These are phyloP conservation scores for Pisolithus marmoratus DNA, from an alignment of 768 basidiomycete genomes.

Conservation along the genomic window DNA sequence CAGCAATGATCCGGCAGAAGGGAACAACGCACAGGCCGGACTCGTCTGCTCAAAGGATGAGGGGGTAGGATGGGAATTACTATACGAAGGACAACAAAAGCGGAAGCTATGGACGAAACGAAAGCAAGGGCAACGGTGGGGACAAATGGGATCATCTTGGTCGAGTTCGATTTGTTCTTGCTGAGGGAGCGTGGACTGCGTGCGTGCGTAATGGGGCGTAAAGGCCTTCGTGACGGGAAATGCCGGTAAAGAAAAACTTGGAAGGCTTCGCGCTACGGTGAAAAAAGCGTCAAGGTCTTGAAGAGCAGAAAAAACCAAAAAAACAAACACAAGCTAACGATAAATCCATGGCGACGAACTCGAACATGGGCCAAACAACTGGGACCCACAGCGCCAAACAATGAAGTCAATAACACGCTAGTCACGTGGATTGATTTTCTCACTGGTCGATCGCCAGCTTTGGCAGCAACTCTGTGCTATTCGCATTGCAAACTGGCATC, in stretches of 20 bases:
- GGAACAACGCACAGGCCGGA: slow-evolving; percentile 53
- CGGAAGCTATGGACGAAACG: slow-evolving; percentile 66
- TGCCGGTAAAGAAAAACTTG: slow-evolving; percentile 25
- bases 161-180: slow-evolving; percentile 12
- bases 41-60: slow-evolving; percentile 65
- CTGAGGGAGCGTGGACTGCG: slow-evolving; percentile 21
- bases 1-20: not conserved
- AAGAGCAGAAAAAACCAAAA: slow-evolving; percentile 9
- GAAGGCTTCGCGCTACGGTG: slow-evolving; percentile 22
- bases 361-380: slow-evolving; percentile 16
- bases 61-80: slow-evolving; percentile 71
- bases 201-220: slow-evolving; percentile 29
- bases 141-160: slow-evolving; percentile 60
- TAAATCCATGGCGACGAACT: slow-evolving; percentile 5
- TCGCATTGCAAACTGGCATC: no score
- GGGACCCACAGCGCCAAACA: slow-evolving; percentile 21
- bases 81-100: slow-evolving; percentile 71
- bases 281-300: slow-evolving; percentile 9
- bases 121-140: slow-evolving; percentile 63
- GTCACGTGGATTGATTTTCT: slow-evolving; percentile 18
- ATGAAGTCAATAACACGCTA: slow-evolving; percentile 6
- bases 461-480: no score
- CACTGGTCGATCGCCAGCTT: no score
- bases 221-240: slow-evolving; percentile 33
- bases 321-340: not conserved